Percentiles rank a stretch among this genome's conserved stretches.
These are phyloP conservation scores for Agrostemma githago DNA, from an alignment of 148 eudicot species.

Conservation along the genomic window DNA sequence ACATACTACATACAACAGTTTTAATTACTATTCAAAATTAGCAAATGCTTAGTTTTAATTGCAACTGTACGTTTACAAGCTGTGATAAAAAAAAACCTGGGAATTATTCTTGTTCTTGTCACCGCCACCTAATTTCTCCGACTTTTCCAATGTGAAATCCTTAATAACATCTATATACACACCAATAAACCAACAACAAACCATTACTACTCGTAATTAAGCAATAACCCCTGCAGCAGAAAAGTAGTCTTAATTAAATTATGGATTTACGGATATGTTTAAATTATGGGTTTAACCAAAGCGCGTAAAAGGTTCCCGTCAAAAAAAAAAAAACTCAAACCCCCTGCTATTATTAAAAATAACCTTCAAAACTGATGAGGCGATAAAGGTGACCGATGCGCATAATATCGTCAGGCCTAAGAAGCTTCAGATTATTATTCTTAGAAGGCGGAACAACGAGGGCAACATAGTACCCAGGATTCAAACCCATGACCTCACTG, in stretches of 20 bases:
- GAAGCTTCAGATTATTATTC: slow-evolving; percentile 49
- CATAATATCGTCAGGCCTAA: slow-evolving; percentile 57
- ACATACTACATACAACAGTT: too few species aligned
- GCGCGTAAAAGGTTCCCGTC: too few species aligned
- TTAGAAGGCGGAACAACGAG: slow-evolving; percentile 33
- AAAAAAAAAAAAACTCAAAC: background rate
- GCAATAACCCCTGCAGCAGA: too few species aligned
- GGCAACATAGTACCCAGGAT: slow-evolving; percentile 77
- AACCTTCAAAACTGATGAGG: slow-evolving; percentile 70
- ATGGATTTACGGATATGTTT: too few species aligned
- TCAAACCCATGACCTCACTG: slow-evolving; percentile 51
- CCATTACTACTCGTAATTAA: background rate
- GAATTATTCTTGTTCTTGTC: slow-evolving; percentile 11
- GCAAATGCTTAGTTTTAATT: too few species aligned
- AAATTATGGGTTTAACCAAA: too few species aligned
- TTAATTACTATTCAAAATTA: too few species aligned
- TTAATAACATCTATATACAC: slow-evolving; percentile 50
- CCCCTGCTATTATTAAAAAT: too few species aligned
- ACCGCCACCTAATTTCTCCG: slow-evolving; percentile 41
- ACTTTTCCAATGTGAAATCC: slow-evolving; percentile 56
- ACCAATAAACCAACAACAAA: background rate
- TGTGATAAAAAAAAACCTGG: slow-evolving; percentile 1
- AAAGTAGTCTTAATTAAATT: too few species aligned
- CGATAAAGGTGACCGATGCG: slow-evolving; percentile 64
- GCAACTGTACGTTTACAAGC: too few species aligned